Evolutionary conservation across 192 early-diverging fungal genomes (phyloP).

Genomic region (Backusella morwellensis): DNA sequence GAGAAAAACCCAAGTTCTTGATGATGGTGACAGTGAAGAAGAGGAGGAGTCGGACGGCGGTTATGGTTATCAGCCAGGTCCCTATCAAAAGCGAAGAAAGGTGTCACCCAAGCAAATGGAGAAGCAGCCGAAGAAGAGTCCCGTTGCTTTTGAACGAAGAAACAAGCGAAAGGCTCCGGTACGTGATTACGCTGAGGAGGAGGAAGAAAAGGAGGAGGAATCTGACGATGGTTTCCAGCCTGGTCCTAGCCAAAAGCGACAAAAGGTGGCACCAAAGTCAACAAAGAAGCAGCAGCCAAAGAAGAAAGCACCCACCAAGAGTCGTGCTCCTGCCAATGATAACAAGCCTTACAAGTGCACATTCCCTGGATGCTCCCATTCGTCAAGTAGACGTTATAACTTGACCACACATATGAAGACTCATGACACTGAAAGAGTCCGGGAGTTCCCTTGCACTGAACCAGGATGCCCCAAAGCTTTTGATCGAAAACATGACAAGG

Average conservation of each 20-base stretch:
- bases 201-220: neutral
- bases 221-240: too few species aligned
- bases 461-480: slow-evolving; percentile 62
- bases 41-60: too few species aligned
- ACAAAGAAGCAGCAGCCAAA: too few species aligned
- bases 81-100: too few species aligned
- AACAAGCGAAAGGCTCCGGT: too few species aligned
- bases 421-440: slow-evolving; percentile 58
- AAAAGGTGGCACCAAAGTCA: neutral
- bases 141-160: too few species aligned
- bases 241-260: neutral
- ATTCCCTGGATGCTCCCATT: neutral
- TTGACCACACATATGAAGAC: slow-evolving; percentile 74
- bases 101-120: too few species aligned
- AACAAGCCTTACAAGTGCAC: neutral
- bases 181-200: too few species aligned
- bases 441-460: slow-evolving; percentile 57
- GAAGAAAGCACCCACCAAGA: neutral
- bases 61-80: too few species aligned
- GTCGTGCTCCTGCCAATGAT: neutral
- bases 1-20: too few species aligned
- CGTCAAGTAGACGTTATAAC: slow-evolving; percentile 60
- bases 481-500: slow-evolving; percentile 71
- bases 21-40: too few species aligned
- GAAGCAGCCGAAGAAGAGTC: too few species aligned